Base-by-base conservation (phyloP, 306 rosid genomes). In the Fragaria vesca region DNA sequence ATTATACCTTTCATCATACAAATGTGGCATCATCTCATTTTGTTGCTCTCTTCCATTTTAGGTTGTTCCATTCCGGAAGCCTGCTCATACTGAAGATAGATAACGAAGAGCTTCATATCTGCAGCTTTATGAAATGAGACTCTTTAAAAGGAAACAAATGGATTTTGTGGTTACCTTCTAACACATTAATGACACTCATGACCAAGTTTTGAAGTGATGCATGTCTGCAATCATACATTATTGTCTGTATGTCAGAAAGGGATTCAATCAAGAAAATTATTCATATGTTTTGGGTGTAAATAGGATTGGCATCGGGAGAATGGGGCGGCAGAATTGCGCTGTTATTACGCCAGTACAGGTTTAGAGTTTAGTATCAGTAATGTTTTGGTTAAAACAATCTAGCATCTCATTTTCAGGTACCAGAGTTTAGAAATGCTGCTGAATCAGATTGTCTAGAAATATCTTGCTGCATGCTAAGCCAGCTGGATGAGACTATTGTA, bases 1-100 rank as follows among this genome's bases (percentile, higher is more conserved):
- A 28, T 28, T 34, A 76, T 36, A 57, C 71, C 15, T 72, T n/a
- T 18, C 30, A 50, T 51, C 11, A 8, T 60, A 18, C 50, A 58
- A 6, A 45, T 57, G 17, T 60, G 28, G 69, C 24, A 32, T 12
- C 54, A 47, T 63, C 71, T 34, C 54, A 47, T 45, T n/a, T 28
- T 75, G 47, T 46, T 75, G 48, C 51, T 63, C 3, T 18, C 60
- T 20, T 21, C 61, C 4, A 28, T 82, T 60, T 38, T 80, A 84
- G 93, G 87, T 83, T 43, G 91, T 83, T 40, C 83, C 90, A 66
- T 73, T 57, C 4, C 51, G 62, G 50, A 79, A 79, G 78, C 78
- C 72, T 71, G 74, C 79, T 30, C 61, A 73, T 12, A 62, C 61
- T 67, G 82, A 82, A 65, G 83, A 78, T 75, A 66, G 71, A 79